These are phyloP conservation scores for Fraxinus nigra DNA, from an alignment of 305 asterid species.

Conservation along the genomic window DNA sequence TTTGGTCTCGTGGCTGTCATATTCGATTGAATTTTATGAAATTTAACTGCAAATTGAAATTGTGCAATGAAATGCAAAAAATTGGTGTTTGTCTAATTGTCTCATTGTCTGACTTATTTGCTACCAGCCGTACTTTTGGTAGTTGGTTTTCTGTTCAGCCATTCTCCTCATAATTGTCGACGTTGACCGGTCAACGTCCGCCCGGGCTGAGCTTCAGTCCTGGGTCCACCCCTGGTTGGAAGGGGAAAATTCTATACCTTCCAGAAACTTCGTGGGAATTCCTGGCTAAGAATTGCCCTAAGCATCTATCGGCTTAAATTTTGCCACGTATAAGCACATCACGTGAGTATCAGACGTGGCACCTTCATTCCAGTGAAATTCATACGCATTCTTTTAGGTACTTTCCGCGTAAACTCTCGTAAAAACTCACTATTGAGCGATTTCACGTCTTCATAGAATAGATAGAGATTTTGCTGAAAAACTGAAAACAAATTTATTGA, in stretches of 20 bases:
- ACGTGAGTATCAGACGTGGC: slow-evolving; percentile 61
- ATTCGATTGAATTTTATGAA: too few species aligned
- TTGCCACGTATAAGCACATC: slow-evolving; percentile 50
- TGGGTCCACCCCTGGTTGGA: too few species aligned
- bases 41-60: too few species aligned
- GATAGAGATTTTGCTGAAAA: background rate
- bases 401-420: slow-evolving; percentile 24
- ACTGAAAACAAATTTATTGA: background rate
- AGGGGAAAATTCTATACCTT: slow-evolving; percentile 23
- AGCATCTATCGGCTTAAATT: slow-evolving; percentile 35
- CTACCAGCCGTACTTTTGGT: too few species aligned
- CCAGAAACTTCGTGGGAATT: slow-evolving; percentile 71
- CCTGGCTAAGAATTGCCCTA: slow-evolving; percentile 47
- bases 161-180: too few species aligned
- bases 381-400: slow-evolving; percentile 50
- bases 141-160: too few species aligned
- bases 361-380: slow-evolving; percentile 32
- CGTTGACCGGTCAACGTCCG: too few species aligned
- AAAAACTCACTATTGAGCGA: background rate
- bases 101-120: too few species aligned
- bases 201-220: too few species aligned
- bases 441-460: background rate
- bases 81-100: too few species aligned
- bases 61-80: too few species aligned
- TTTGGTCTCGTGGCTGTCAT: too few species aligned